A percentile compares a stretch with the other conserved stretches of the same genome.
Conservation (phyloP, 1,284 basidiomycete genomes). For the Microbotryum silenes-acaulis region DNA sequence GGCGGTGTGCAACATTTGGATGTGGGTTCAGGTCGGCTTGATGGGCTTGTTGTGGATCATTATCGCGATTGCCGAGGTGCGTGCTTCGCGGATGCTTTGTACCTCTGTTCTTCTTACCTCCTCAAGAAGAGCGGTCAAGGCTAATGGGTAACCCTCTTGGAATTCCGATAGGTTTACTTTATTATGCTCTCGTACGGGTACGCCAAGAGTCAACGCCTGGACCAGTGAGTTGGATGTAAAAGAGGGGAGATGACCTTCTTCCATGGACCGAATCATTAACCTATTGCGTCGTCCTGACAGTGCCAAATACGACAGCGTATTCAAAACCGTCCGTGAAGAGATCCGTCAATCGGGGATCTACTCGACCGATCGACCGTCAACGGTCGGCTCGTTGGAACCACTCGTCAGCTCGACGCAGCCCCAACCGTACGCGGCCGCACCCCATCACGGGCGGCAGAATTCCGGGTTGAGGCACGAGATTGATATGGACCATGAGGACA, state of each 20-base stretch:
- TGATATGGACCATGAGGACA: too few relatives aligned
- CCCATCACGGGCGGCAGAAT: too few relatives aligned
- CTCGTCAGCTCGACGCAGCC: too few relatives aligned
- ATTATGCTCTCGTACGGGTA: slow-evolving; percentile 64
- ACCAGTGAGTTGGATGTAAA: too few relatives aligned
- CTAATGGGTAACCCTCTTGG: background rate
- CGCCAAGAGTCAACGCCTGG: slow-evolving; percentile 38
- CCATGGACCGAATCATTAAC: too few relatives aligned
- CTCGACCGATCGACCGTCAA: background rate
- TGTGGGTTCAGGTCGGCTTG: slow-evolving; percentile 83
- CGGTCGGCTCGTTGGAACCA: too few relatives aligned
- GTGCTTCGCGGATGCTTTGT: slow-evolving; percentile 30
- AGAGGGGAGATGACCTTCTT: too few relatives aligned
- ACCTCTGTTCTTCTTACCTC: background rate
- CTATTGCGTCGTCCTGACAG: background rate
- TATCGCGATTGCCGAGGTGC: slow-evolving; percentile 63
- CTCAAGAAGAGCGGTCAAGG: too few relatives aligned
- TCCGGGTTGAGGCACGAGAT: too few relatives aligned
- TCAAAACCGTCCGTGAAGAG: slow-evolving; percentile 47
- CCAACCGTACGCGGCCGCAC: too few relatives aligned
- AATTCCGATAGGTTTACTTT: slow-evolving; percentile 53
- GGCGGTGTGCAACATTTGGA: slow-evolving; percentile 74
- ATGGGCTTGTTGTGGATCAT: slow-evolving; percentile 79
- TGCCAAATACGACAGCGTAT: slow-evolving; percentile 66
- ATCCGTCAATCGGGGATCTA: slow-evolving; percentile 42